Conservation (phyloP, 2,329 filamentous ascomycete genomes). For the Clonostachys rosea region DNA sequence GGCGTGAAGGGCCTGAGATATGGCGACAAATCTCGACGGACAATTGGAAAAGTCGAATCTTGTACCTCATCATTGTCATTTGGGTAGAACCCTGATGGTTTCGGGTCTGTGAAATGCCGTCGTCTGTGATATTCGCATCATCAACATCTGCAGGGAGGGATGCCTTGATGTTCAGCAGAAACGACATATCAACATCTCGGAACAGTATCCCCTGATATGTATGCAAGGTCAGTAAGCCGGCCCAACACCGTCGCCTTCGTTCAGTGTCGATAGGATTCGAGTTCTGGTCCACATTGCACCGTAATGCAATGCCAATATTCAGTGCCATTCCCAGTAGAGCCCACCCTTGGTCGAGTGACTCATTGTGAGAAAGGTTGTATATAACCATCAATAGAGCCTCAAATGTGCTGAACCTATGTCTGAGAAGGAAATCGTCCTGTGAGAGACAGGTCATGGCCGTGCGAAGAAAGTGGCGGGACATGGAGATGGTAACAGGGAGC, state of each 20-base stretch:
- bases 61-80: constrained; percentile 7
- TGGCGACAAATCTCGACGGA: constrained; percentile 6
- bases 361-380: constrained; percentile 5
- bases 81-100: neutral
- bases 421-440: constrained; percentile 7
- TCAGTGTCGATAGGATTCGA: constrained; percentile 5
- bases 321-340: constrained; percentile 5
- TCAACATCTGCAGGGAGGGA: constrained; percentile 6
- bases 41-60: constrained; percentile 6
- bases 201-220: constrained; percentile 8
- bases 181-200: constrained; percentile 7
- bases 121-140: constrained; percentile 4
- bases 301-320: constrained; percentile 5
- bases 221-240: constrained; percentile 8
- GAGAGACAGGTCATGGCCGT: constrained; percentile 7
- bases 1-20: neutral
- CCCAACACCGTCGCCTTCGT: constrained; percentile 9
- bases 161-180: constrained; percentile 5
- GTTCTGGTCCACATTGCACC: constrained; percentile 4
- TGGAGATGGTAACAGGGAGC: neutral
- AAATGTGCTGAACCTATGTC: constrained; percentile 7
- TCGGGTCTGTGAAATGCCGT: neutral
- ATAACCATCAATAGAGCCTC: constrained; percentile 7
- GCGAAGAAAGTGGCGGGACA: constrained; percentile 2
- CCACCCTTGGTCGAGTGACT: constrained; percentile 8